Evolutionary conservation across 2,329 filamentous ascomycete species (phyloP).

Genomic region (Xylaria sp.): DNA sequence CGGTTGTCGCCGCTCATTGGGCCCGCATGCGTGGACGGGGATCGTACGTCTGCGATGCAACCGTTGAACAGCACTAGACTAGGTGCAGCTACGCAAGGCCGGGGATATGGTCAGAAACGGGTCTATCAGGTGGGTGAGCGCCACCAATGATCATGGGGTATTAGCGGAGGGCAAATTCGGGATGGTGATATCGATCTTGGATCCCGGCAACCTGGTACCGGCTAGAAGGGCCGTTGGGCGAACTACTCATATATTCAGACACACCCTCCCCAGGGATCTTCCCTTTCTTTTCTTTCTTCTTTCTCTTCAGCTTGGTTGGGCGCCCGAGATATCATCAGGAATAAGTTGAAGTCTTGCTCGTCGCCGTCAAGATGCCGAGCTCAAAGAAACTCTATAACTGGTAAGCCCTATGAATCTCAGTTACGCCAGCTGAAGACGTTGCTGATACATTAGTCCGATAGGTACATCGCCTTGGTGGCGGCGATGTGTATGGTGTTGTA

Average conservation of each 20-base stretch:
- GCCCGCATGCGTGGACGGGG: slow-evolving; percentile 8
- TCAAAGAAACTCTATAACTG: slow-evolving; percentile 59
- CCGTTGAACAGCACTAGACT: slow-evolving; percentile 2
- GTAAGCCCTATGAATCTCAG: slow-evolving; percentile 43
- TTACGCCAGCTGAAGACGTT: slow-evolving; percentile 11
- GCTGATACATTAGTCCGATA: slow-evolving; percentile 41
- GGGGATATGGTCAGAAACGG: slow-evolving; percentile 23
- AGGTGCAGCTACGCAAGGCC: slow-evolving; percentile 7
- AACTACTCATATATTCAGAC: slow-evolving; percentile 18
- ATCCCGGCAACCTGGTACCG: slow-evolving; percentile 23
- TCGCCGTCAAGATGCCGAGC: slow-evolving; percentile 49
- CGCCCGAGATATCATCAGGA: slow-evolving; percentile 1
- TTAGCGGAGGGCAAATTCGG: slow-evolving; percentile 18
- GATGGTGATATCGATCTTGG: slow-evolving; percentile 10
- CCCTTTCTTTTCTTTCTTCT: slow-evolving; percentile 4
- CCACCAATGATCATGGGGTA: slow-evolving; percentile 21
- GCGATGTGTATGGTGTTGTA: slow-evolving; percentile 81
- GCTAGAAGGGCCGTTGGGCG: slow-evolving; percentile 3
- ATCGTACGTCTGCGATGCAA: slow-evolving; percentile 16
- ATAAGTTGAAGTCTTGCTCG: slow-evolving; percentile 26
- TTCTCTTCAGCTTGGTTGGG: slow-evolving; percentile 11
- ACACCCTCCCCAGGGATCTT: background rate
- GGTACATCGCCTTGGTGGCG: slow-evolving; percentile 76
- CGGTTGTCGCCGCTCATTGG: slow-evolving; percentile 4
- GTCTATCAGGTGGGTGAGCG: slow-evolving; percentile 13